Conservation (phyloP, 2,329 filamentous ascomycete species). For the Trichocomaceae sp. region DNA sequence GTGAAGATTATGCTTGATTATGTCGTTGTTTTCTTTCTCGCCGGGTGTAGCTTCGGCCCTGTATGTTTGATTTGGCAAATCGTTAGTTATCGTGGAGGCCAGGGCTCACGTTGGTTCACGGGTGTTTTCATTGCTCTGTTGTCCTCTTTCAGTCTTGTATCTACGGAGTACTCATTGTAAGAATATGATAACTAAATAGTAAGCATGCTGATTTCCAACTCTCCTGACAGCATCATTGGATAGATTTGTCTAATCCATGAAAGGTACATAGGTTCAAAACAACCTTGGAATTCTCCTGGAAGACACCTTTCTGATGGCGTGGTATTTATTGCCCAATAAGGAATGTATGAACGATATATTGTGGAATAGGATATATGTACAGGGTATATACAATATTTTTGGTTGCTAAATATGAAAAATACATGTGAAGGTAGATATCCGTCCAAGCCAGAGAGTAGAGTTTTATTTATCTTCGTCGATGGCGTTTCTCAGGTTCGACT, state of each 20-base stretch:
- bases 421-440: not conserved
- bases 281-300: too few relatives aligned
- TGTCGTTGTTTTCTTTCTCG: not conserved
- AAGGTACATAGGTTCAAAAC: too few relatives aligned
- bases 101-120: not conserved
- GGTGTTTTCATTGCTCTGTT: not conserved
- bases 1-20: not conserved
- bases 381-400: not conserved
- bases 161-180: not conserved
- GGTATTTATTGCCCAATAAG: too few relatives aligned
- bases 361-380: not conserved
- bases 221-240: too few relatives aligned
- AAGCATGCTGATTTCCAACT: not conserved
- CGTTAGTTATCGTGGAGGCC: too few relatives aligned
- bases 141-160: not conserved
- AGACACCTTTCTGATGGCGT: too few relatives aligned
- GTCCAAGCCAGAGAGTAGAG: not conserved
- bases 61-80: not conserved
- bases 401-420: not conserved
- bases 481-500: not conserved
- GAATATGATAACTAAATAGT: not conserved
- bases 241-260: too few relatives aligned
- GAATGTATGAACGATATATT: not conserved
- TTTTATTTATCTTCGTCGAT: not conserved
- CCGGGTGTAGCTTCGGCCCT: not conserved